Evolutionary conservation across 176 grass and related monocot species (phyloP), one percentile per base, ranked within the genome.

Genomic region (Aegilops longissima): DNA sequence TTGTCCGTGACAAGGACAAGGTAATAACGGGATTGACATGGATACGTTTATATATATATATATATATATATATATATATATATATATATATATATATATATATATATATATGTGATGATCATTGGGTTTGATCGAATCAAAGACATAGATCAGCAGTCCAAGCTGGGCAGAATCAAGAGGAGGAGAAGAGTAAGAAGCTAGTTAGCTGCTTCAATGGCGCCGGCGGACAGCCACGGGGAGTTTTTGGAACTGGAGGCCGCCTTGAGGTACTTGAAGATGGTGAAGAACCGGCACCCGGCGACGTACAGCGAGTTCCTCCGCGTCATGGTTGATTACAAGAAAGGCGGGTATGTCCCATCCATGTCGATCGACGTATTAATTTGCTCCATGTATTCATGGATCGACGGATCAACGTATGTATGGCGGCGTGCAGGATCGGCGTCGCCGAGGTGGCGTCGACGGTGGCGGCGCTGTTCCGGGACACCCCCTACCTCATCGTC

Each of bases 381-480:
- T 58, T 1, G 54, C 5, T 58, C 18, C 0, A 45, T 1, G 44
- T n/a, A n/a, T n/a, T n/a, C 5, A 56, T 56, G 5, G 6, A 20
- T n/a, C 17, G 2, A 56, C 52, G 5, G 11, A 54, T 16, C 47
- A 49, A 49, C 13, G 12, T 5, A 14, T 27, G 24, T 7, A 14
- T 66, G 25, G 3, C 29, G 17, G 14, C 31, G 1, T 36, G 66
- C 40, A 47, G 40, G 81, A 33, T 92, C 47, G 52, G 59, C 61
- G 51, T 80, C 12, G 52, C 74, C 6, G 93, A 90, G 71, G 93
- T 95, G 11, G 52, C 76, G 8, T 58, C 70, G 16, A 87, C 72
- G 51, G 89, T 89, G 58, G 73, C 38, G 71, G 70, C 61, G 8
- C 83, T 95, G 29, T 87, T 93, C 85, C 39, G 45, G 18, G 90